Base-by-base conservation (phyloP, 176 grass and related monocot species). In the Elaeis guineensis region DNA sequence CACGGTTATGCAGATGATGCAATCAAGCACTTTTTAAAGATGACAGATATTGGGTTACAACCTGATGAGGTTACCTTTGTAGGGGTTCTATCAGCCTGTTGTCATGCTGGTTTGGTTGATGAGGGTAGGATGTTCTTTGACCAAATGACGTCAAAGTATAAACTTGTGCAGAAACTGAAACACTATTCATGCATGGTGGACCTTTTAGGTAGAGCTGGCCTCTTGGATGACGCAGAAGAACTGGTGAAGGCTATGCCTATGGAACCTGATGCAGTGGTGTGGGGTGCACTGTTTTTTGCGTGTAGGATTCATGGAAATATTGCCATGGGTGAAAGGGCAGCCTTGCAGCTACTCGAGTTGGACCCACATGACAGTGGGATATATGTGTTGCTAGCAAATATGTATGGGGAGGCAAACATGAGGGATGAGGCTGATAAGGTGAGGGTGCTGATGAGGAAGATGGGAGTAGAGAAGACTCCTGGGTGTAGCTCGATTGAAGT, bases 131-230 rank as follows among this genome's bases (percentile, higher is more conserved):
- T 73, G 1, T 76, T 79, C 59, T 89, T 89, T 39, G 71, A 69
- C 21, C 50, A 79, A 44, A 85, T 95, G 85, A 63, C 52, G 44
- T 76, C 65, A 21, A 81, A 82, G 58, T 95, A 85, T 66, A 77
- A 55, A 19, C 81, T 95, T 59, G 49, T 54, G 68, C 79, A 75
- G 44, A 83, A 67, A 75, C 71, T 95, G 72, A 87, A 85, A 60
- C 85, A 95, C 57, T 95, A 89, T 70, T 85, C 89, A 54, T 95
- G 89, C 67, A 89, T 95, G 75, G 77, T 95, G 69, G 89, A 95
- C 69, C 75, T 95, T 29, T 52, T 89, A 76, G 89, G 85, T 54
- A 83, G 85, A 79, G 72, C 89, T 39, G 81, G 89, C 21, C 68
- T 69, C 35, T 79, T 89, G 30, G 54, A 72, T 1, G 85, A 95